Base-by-base conservation (phyloP, 495 filamentous ascomycete genomes). In the Trypethelium eluteriae region DNA sequence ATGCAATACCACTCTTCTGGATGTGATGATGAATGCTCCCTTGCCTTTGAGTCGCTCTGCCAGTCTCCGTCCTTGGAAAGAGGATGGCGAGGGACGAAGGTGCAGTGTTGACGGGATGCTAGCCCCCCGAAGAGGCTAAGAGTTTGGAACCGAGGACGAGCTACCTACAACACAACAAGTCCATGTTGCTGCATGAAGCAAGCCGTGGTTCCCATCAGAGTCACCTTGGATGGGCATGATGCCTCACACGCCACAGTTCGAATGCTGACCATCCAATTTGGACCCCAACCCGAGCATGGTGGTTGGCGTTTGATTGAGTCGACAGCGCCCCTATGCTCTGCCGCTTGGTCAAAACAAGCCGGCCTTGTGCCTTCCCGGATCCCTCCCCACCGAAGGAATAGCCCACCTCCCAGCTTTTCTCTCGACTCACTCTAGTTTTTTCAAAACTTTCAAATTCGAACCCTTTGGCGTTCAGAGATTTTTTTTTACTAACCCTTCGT, bases 391-490 rank as follows among this genome's bases (percentile, higher is more conserved):
- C 62, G 3, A 25, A 10, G 38, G 35, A n/a, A 14, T 47, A 25
- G 38, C 62, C 62, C 41, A 5, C 16, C 35, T 63, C 14, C 34
- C 11, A 47, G 6, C 41, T 25, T 41, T 14, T 47, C 7, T 63
- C n/a, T 39, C 63, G 4, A 50, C 63, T n/a, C 18, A n/a, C 4
- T 38, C 64, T 66, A 9, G 44, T 32, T 36, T 47, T 66, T 39
- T 34, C 14, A 25, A 11, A 4, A 34, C 3, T 35, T 65, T 25
- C 41, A 25, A 36, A 18, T 34, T 64, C 18, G 56, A 38, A 38
- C 16, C 62, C n/a, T 32, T 32, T 4, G 56, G 41, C 44, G 36
- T 66, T 34, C 38, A 16, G 41, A 50, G 75, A 67, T 47, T 65
- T 41, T 68, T 69, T 70, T 66, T 44, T 44, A 14, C 41, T 44